phyloP scores from a whole-genome alignment of 2,329 filamentous ascomycete genomes.

The Arachnomyces sp. region DNA sequence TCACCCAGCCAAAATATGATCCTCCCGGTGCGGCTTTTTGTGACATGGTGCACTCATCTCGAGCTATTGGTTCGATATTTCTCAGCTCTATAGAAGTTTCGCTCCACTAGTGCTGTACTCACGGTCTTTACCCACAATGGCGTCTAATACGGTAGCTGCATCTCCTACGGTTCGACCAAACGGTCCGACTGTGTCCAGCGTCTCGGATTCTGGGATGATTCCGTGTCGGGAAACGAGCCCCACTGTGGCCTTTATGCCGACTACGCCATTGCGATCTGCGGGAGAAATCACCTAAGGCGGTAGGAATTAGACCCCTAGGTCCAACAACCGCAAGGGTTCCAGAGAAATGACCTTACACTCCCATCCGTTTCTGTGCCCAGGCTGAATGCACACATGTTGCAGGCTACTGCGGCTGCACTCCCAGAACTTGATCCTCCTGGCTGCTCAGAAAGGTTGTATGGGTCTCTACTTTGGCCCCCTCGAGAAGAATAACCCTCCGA shows the following conservation, averaged over 20 bases:
- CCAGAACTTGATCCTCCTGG: conserved; percentile 65
- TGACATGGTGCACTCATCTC: conserved; percentile 59
- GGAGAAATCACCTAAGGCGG: conserved; percentile 55
- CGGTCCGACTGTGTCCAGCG: conserved; percentile 62
- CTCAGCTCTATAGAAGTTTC: too few relatives aligned
- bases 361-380: conserved; percentile 70
- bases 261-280: conserved; percentile 59
- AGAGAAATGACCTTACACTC: conserved; percentile 34
- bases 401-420: conserved; percentile 56
- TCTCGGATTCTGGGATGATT: conserved; percentile 58
- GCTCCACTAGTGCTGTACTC: too few relatives aligned
- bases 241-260: conserved; percentile 70
- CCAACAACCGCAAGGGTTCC: neutral
- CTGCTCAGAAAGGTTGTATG: conserved; percentile 62
- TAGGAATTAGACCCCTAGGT: neutral
- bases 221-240: conserved; percentile 59
- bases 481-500: conserved; percentile 60
- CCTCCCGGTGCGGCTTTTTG: conserved; percentile 28
- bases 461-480: conserved; percentile 56
- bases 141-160: conserved; percentile 58
- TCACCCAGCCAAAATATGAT: conserved; percentile 50
- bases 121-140: conserved; percentile 50
- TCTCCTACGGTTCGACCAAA: conserved; percentile 64
- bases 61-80: conserved; percentile 5
- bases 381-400: conserved; percentile 56